phyloP scores from a whole-genome alignment of 2,329 filamentous ascomycete genomes.

The Neofusicoccum sp. region DNA sequence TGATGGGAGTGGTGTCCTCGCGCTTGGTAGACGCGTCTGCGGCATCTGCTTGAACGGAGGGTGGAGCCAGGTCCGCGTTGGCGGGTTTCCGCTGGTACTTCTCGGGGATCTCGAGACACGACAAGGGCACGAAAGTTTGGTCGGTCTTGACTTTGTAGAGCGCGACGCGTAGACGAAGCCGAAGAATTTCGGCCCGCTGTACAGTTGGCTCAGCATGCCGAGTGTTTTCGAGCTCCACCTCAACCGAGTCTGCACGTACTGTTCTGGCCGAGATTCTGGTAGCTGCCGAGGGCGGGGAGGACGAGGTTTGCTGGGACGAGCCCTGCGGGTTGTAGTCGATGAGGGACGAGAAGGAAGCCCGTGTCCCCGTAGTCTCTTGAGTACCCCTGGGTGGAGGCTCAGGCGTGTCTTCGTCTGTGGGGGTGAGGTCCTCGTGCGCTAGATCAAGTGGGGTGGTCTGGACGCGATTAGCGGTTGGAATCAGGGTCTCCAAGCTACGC shows the following conservation, averaged over 20 bases:
- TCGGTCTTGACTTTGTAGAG: slow-evolving; percentile 76
- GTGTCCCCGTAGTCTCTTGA: slow-evolving; percentile 36
- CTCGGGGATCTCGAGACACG: slow-evolving; percentile 51
- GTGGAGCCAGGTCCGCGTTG: slow-evolving; percentile 29
- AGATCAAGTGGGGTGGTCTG: slow-evolving; percentile 25
- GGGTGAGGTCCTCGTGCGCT: slow-evolving; percentile 31
- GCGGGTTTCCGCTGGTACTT: slow-evolving; percentile 26
- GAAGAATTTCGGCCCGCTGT: slow-evolving; percentile 67
- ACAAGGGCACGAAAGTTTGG: slow-evolving; percentile 67
- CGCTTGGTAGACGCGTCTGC: slow-evolving; percentile 27
- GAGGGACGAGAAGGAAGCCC: slow-evolving; percentile 50
- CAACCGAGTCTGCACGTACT: slow-evolving; percentile 6
- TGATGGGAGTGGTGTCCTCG: slow-evolving; percentile 31
- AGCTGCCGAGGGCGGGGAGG: slow-evolving; percentile 11
- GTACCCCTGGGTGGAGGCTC: slow-evolving; percentile 28
- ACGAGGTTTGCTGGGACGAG: slow-evolving; percentile 28
- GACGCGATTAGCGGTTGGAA: neutral
- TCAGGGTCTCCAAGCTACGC: no score
- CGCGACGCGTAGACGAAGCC: slow-evolving; percentile 69
- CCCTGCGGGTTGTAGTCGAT: slow-evolving; percentile 48
- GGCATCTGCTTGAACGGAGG: slow-evolving; percentile 29
- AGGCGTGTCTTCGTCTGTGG: slow-evolving; percentile 39
- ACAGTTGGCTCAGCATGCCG: neutral
- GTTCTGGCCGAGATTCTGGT: slow-evolving; percentile 1
- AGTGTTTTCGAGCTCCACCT: neutral